phyloP scores from a whole-genome alignment of 352 stramenopile species.

The Pythium oligandrum region DNA sequence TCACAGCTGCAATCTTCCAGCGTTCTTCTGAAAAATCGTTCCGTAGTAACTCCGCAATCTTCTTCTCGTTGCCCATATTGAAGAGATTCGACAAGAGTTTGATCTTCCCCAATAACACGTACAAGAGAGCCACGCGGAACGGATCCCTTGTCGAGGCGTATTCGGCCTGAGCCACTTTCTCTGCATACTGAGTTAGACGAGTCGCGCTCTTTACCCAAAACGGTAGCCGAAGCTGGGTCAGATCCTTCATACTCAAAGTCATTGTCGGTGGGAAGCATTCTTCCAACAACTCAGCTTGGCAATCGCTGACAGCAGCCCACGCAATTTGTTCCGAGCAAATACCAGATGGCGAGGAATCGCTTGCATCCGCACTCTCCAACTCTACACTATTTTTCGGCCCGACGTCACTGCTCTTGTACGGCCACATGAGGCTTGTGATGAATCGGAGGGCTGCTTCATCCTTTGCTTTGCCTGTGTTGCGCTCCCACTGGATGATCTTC shows the following conservation, averaged over 20 bases:
- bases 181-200: slow-evolving; percentile 49
- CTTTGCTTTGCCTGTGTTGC: slow-evolving; percentile 44
- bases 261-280: slow-evolving; percentile 46
- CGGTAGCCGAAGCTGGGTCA: slow-evolving; percentile 56
- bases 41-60: slow-evolving; percentile 69
- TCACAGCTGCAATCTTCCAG: slow-evolving; percentile 87
- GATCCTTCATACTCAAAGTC: slow-evolving; percentile 61
- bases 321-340: slow-evolving; percentile 78
- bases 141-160: slow-evolving; percentile 72
- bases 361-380: neutral
- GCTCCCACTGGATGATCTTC: slow-evolving; percentile 61
- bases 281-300: slow-evolving; percentile 60
- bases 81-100: slow-evolving; percentile 81
- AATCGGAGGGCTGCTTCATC: slow-evolving; percentile 74
- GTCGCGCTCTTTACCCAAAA: slow-evolving; percentile 71
- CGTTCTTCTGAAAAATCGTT: slow-evolving; percentile 81
- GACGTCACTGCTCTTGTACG: slow-evolving; percentile 19
- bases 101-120: slow-evolving; percentile 81
- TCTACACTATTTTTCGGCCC: neutral
- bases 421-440: slow-evolving; percentile 63
- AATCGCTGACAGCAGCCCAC: slow-evolving; percentile 65
- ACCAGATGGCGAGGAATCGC: slow-evolving; percentile 11
- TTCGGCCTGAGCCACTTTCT: slow-evolving; percentile 74
- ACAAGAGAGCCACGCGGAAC: slow-evolving; percentile 83
- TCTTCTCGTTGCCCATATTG: slow-evolving; percentile 74